phyloP scores from a whole-genome alignment of 139 green algal genomes.

The Protoeuglena noctilucae region DNA sequence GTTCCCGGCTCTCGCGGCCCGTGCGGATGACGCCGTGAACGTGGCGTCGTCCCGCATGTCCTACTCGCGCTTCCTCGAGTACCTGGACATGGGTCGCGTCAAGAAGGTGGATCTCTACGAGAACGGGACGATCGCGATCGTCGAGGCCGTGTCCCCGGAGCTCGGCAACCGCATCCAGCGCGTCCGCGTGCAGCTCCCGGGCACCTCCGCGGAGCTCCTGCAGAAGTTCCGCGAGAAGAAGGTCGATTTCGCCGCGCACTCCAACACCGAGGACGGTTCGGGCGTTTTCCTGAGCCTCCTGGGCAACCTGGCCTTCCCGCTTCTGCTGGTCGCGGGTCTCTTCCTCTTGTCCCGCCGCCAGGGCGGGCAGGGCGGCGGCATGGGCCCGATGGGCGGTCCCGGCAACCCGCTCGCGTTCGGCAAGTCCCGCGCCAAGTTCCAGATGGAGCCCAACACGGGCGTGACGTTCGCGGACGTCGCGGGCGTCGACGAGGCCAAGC shows the following conservation, averaged over 20 bases:
- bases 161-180: conserved; percentile 96
- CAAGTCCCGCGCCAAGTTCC: conserved; percentile 94
- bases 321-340: conserved; percentile 95
- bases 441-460: conserved; percentile 99
- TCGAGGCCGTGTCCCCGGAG: conserved; percentile 96
- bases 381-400: conserved; percentile 63
- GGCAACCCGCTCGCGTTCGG: conserved; percentile 91
- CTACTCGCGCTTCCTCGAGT: conserved; percentile 98
- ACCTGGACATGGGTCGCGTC: conserved; percentile 96
- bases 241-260: conserved; percentile 96
- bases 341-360: conserved; percentile 88
- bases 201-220: conserved; percentile 81
- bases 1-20: too few species aligned
- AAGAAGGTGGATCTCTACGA: conserved; percentile 99
- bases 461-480: conserved; percentile 94
- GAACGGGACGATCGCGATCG: conserved; percentile 98
- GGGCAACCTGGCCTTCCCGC: conserved; percentile 96
- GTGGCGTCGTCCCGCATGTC: conserved; percentile 97
- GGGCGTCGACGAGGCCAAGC: conserved; percentile 97
- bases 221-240: conserved; percentile 95
- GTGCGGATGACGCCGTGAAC: conserved; percentile 32
- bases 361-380: conserved; percentile 27
- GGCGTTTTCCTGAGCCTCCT: conserved; percentile 84
- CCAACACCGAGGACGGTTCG: conserved; percentile 79
- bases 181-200: conserved; percentile 94